Conservation (phyloP, 192 early-diverging fungal species). For the Coemansia guatemalensis region DNA sequence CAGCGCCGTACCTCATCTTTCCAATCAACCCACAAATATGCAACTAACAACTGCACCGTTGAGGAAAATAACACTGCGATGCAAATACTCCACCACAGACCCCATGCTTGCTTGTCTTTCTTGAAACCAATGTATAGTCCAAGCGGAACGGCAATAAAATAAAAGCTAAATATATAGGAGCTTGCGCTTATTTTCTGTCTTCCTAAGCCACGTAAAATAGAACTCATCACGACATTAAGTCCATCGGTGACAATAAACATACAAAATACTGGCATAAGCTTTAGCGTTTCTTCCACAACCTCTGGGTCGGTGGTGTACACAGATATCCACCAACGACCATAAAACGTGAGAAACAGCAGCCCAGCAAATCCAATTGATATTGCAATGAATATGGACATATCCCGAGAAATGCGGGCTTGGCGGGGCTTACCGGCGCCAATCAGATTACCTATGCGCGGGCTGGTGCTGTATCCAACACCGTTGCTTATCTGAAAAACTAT, state of each 20-base stretch:
- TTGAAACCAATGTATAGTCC: constrained; percentile 53
- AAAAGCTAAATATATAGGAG: constrained; percentile 51
- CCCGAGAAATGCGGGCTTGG: constrained; percentile 57
- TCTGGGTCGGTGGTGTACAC: constrained; percentile 50
- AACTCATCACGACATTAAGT: constrained; percentile 58
- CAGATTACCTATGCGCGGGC: constrained; percentile 77
- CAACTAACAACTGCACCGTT: constrained; percentile 27
- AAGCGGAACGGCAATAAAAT: constrained; percentile 52
- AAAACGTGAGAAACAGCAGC: constrained; percentile 56
- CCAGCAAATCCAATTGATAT: constrained; percentile 56
- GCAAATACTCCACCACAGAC: constrained; percentile 63
- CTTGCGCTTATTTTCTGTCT: constrained; percentile 55
- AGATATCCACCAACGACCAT: constrained; percentile 60
- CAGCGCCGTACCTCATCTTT: constrained; percentile 32
- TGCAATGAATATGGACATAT: constrained; percentile 57
- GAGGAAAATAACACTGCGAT: constrained; percentile 40
- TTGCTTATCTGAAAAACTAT: constrained; percentile 72
- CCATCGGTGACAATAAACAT: constrained; percentile 49
- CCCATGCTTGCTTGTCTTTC: constrained; percentile 56
- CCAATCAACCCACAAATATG: constrained; percentile 30
- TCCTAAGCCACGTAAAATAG: constrained; percentile 54
- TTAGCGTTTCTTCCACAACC: constrained; percentile 25
- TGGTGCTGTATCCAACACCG: constrained; percentile 72
- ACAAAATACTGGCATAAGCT: constrained; percentile 34
- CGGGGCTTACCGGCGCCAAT: constrained; percentile 58